Evolutionary conservation across 345 rosid genomes (phyloP).

Genomic region (rapeseed (Brassica napus)): DNA sequence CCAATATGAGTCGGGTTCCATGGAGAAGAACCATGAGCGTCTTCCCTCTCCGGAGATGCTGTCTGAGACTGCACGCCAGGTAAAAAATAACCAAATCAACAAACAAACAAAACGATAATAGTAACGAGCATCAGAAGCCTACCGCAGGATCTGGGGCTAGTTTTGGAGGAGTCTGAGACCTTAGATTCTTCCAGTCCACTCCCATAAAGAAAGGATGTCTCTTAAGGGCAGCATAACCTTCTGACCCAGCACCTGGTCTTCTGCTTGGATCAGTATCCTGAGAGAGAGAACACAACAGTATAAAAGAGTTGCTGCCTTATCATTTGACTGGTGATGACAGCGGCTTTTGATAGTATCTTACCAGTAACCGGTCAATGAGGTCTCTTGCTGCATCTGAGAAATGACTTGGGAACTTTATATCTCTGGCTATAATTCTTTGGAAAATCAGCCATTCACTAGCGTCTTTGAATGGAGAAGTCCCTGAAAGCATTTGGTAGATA

Average conservation of each 20-base stretch:
- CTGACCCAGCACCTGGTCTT: constrained; percentile 91
- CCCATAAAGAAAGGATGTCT: constrained; percentile 86
- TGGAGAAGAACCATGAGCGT: constrained; percentile 55
- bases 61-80: constrained; percentile 34
- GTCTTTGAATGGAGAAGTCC: constrained; percentile 97
- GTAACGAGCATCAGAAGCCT: not conserved
- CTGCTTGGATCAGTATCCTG: constrained; percentile 92
- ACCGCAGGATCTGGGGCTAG: constrained; percentile 74
- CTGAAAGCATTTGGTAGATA: constrained; percentile 99
- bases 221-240: constrained; percentile 82
- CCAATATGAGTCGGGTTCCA: constrained; percentile 84
- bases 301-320: constrained; percentile 8
- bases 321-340: constrained; percentile 11
- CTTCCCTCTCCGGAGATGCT: constrained; percentile 56
- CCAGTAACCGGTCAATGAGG: constrained; percentile 79
- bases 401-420: constrained; percentile 81
- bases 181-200: constrained; percentile 78
- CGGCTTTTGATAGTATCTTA: constrained; percentile 43
- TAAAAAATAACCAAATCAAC: constrained; percentile 7
- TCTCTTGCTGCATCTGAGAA: constrained; percentile 91
- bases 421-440: constrained; percentile 94
- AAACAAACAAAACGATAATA: constrained; percentile 1
- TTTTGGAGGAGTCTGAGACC: constrained; percentile 73
- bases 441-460: constrained; percentile 98
- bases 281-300: constrained; percentile 11